A percentile compares a stretch with the other conserved stretches of the same genome.
These are phyloP conservation scores for Bonia amplexicaulis DNA, from an alignment of 176 grass and related monocot genomes.

Conservation along the genomic window DNA sequence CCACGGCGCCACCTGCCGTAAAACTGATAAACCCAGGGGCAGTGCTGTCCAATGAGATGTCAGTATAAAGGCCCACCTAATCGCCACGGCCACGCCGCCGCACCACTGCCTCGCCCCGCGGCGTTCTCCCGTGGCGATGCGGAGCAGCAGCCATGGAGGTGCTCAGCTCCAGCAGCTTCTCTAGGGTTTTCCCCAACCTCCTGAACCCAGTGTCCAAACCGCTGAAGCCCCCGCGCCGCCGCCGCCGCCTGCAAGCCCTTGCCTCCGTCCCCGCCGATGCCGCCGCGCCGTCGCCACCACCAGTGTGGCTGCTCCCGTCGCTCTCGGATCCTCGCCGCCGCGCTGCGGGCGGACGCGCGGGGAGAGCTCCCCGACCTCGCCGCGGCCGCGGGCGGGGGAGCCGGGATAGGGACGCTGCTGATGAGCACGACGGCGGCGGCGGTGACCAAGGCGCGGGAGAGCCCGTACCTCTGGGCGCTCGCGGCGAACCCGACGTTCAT, in stretches of 20 bases:
- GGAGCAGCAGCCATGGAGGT: slow-evolving; percentile 70
- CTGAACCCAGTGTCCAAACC: not conserved
- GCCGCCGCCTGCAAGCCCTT: slow-evolving; percentile 4
- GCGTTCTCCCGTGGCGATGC: slow-evolving; percentile 48
- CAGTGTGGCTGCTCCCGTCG: not conserved
- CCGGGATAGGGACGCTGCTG: slow-evolving; percentile 68
- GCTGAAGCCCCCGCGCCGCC: not conserved
- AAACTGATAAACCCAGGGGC: not conserved
- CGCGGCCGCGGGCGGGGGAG: slow-evolving; percentile 16
- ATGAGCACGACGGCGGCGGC: slow-evolving; percentile 93
- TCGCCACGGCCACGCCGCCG: slow-evolving; percentile 4
- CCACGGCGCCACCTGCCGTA: not conserved
- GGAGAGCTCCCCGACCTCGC: slow-evolving; percentile 49
- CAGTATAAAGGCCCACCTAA: not conserved
- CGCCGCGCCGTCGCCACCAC: not conserved
- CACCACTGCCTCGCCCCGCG: slow-evolving; percentile 4
- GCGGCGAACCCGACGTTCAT: slow-evolving; percentile 88
- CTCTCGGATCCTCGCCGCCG: slow-evolving; percentile 24
- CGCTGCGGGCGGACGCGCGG: slow-evolving; percentile 33
- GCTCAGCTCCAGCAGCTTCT: slow-evolving; percentile 53
- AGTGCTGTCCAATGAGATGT: not conserved
- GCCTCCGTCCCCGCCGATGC: slow-evolving; percentile 17
- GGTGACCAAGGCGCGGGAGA: slow-evolving; percentile 70
- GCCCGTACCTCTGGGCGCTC: slow-evolving; percentile 61
- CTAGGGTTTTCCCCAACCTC: slow-evolving; percentile 39